Evolutionary conservation across 2,329 filamentous ascomycete species (phyloP).

Genomic region (Penicillium sp.): DNA sequence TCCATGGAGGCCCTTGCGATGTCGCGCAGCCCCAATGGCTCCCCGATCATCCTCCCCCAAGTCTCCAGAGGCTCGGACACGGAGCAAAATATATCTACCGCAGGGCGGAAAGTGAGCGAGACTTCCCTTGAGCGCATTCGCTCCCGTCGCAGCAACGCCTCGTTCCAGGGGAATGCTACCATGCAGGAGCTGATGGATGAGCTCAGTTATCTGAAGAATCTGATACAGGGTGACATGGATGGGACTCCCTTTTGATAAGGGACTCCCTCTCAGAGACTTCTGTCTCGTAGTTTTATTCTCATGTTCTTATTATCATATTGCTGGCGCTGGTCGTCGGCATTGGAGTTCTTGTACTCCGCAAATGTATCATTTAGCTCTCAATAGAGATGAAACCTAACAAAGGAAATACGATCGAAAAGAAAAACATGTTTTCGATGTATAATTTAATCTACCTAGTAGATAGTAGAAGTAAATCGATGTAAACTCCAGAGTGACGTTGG

Average conservation of each 20-base stretch:
- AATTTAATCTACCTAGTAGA: background rate
- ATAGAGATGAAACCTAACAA: conserved; percentile 1
- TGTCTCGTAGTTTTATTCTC: background rate
- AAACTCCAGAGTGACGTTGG: background rate
- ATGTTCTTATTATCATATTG: background rate
- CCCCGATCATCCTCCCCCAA: conserved; percentile 26
- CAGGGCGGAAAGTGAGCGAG: conserved; percentile 8
- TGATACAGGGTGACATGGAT: conserved; percentile 43
- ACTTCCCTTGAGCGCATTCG: conserved; percentile 5
- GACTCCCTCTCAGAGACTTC: too few species aligned
- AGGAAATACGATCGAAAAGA: background rate
- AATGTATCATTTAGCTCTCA: conserved; percentile 8
- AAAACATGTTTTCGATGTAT: background rate
- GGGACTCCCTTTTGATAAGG: conserved; percentile 22
- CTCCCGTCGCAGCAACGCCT: conserved; percentile 22
- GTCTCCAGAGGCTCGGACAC: conserved; percentile 3
- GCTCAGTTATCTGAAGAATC: conserved; percentile 51
- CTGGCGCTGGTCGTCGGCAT: conserved; percentile 20
- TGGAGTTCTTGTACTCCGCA: conserved; percentile 1
- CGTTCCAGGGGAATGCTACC: conserved; percentile 34
- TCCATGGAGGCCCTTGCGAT: conserved; percentile 31
- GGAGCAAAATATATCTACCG: background rate
- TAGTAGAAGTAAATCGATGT: background rate
- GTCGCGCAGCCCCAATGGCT: conserved; percentile 26
- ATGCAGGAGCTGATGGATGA: conserved; percentile 54